A percentile compares a stretch with the other conserved stretches of the same genome.
These are phyloP conservation scores for Ophiocordyceps camponoti-leonardi DNA, from an alignment of 2,329 filamentous ascomycete species.

Conservation along the genomic window DNA sequence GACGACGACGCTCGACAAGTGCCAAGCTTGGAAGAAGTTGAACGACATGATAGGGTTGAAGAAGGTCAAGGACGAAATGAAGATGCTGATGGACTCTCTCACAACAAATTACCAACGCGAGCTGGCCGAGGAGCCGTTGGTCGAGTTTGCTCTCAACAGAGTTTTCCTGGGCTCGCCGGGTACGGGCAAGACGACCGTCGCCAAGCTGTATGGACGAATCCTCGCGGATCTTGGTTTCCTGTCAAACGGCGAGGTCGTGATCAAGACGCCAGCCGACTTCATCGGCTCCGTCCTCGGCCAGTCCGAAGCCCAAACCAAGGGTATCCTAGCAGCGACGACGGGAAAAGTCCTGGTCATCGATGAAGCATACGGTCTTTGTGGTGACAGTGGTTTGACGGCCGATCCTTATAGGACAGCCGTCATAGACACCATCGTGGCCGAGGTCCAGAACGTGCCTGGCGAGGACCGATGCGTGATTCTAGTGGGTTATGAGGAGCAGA, in stretches of 20 bases:
- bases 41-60: conserved; percentile 39
- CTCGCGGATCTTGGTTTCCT: conserved; percentile 50
- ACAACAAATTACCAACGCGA: conserved; percentile 49
- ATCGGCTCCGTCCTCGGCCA: conserved; percentile 43
- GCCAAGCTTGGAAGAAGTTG: conserved; percentile 38
- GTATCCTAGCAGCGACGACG: conserved; percentile 43
- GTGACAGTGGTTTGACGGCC: conserved; percentile 9
- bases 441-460: conserved; percentile 51
- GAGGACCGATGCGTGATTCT: conserved; percentile 59
- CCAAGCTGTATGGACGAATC: conserved; percentile 53
- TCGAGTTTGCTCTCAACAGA: conserved; percentile 47
- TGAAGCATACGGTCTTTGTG: conserved; percentile 54
- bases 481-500: conserved; percentile 51
- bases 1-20: conserved; percentile 28
- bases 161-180: conserved; percentile 58
- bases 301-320: conserved; percentile 57
- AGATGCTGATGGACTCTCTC: conserved; percentile 41
- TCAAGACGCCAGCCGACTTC: conserved; percentile 62
- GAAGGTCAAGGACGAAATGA: conserved; percentile 44
- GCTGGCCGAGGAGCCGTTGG: conserved; percentile 36
- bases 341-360: conserved; percentile 71
- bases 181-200: conserved; percentile 62
- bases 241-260: conserved; percentile 52
- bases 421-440: conserved; percentile 57
- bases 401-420: conserved; percentile 43